Evolutionary conservation across 2,329 filamentous ascomycete species (phyloP).

Genomic region (Stemphylium beticola): DNA sequence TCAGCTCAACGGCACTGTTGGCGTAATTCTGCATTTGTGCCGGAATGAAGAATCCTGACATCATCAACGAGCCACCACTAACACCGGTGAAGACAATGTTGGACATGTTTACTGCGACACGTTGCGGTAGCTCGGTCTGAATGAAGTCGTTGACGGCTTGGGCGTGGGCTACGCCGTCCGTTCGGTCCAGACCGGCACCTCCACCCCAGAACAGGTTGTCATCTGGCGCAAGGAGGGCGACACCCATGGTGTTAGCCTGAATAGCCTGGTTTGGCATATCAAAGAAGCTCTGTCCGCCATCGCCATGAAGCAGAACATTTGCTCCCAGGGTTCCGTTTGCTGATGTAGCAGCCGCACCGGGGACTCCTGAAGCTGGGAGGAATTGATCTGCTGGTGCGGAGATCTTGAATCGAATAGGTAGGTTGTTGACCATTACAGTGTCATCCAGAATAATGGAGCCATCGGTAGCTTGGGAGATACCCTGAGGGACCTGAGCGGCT

Average conservation of each 20-base stretch:
- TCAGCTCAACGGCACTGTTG: conserved; percentile 60
- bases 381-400: conserved; percentile 63
- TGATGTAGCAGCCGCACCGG: conserved; percentile 52
- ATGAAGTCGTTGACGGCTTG: conserved; percentile 63
- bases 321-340: conserved; percentile 50
- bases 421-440: conserved; percentile 61
- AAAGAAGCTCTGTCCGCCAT: conserved; percentile 66
- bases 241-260: conserved; percentile 59
- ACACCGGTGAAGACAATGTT: conserved; percentile 66
- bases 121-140: conserved; percentile 56
- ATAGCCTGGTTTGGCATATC: conserved; percentile 64
- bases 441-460: conserved; percentile 63
- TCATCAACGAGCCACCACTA: conserved; percentile 60
- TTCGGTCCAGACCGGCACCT: conserved; percentile 58
- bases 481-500: conserved; percentile 44
- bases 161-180: conserved; percentile 63
- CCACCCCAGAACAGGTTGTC: conserved; percentile 65
- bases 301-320: conserved; percentile 66
- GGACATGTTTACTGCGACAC: conserved; percentile 60
- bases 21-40: conserved; percentile 60
- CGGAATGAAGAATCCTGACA: conserved; percentile 65
- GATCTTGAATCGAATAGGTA: conserved; percentile 63
- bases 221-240: conserved; percentile 62
- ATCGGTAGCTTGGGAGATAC: conserved; percentile 56
- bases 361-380: conserved; percentile 56